phyloP scores from a whole-genome alignment of 225 moss, liverwort and hornwort genomes.

The Straminergon stramineum region DNA sequence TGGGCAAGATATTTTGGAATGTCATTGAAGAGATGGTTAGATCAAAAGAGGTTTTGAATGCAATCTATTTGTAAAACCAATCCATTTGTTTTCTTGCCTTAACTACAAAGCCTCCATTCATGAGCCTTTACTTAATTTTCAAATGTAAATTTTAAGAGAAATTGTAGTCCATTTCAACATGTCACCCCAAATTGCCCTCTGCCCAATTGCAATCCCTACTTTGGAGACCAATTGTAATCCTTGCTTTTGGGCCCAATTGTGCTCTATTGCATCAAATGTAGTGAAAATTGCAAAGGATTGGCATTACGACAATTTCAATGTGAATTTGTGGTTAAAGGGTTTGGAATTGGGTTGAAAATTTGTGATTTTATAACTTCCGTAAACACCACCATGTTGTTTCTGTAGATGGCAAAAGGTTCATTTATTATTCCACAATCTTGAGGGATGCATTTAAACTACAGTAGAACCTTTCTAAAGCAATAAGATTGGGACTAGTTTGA shows the following conservation, averaged over 20 bases:
- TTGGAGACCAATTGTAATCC: not conserved
- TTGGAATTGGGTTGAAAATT: not conserved
- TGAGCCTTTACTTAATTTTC: not conserved
- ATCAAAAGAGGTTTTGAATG: not conserved
- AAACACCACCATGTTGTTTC: not conserved
- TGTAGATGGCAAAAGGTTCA: not conserved
- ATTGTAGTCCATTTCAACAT: not conserved
- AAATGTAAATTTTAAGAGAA: not conserved
- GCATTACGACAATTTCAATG: not conserved
- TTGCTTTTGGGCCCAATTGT: not conserved
- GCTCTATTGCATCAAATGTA: not conserved
- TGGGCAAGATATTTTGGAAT: not conserved
- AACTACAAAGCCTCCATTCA: not conserved
- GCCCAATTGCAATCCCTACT: not conserved
- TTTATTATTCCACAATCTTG: not conserved
- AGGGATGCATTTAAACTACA: not conserved
- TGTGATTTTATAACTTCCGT: not conserved
- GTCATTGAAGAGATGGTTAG: not conserved
- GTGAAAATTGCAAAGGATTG: not conserved
- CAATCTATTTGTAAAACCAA: not conserved
- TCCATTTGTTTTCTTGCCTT: not conserved
- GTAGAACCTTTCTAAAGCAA: too few species aligned
- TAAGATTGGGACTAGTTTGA: too few species aligned
- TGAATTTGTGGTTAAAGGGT: not conserved
- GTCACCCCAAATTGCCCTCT: not conserved